A percentile compares a stretch with the other conserved stretches of the same genome.
Conservation (phyloP, 805 yeast genomes). For the Cyberlindnera amylophila region DNA sequence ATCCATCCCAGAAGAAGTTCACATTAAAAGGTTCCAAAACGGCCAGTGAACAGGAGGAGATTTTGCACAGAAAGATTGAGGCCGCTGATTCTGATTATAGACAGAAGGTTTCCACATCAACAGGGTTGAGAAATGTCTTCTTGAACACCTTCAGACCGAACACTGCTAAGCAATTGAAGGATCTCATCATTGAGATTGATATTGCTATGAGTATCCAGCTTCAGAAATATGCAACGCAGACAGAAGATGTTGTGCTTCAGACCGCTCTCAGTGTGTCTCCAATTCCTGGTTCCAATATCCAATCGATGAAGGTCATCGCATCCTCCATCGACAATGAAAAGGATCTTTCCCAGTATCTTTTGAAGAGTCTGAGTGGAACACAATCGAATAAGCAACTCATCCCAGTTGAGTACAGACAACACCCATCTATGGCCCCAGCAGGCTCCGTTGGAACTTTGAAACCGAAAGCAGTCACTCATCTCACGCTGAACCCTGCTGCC, state of each 20-base stretch:
- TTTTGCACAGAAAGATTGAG: constrained; percentile 73
- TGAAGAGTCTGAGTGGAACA: constrained; percentile 35
- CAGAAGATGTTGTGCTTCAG: constrained; percentile 78
- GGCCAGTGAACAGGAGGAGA: constrained; percentile 85
- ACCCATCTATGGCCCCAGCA: constrained; percentile 51
- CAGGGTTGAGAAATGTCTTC: constrained; percentile 69
- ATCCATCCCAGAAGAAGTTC: constrained; percentile 80
- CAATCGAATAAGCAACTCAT: constrained; percentile 40
- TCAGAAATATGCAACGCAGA: constrained; percentile 83
- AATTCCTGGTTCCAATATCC: constrained; percentile 45
- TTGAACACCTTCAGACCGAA: constrained; percentile 74
- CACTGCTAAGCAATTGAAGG: constrained; percentile 64
- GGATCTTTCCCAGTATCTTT: constrained; percentile 69
- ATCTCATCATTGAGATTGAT: constrained; percentile 81
- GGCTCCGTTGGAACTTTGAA: constrained; percentile 18
- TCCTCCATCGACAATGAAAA: constrained; percentile 76
- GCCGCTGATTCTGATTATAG: constrained; percentile 84
- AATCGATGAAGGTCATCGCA: constrained; percentile 75
- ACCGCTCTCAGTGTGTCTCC: constrained; percentile 84
- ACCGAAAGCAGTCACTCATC: constrained; percentile 6
- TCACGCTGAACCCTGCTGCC: constrained; percentile 1
- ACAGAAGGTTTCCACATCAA: constrained; percentile 67
- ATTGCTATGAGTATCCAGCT: constrained; percentile 85
- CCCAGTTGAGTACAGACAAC: constrained; percentile 70
- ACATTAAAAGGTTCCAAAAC: constrained; percentile 77